Percentiles rank a stretch among this genome's conserved stretches.
These are phyloP conservation scores for Neofusicoccum sp. DNA, from an alignment of 2,329 filamentous ascomycete species.

Conservation along the genomic window DNA sequence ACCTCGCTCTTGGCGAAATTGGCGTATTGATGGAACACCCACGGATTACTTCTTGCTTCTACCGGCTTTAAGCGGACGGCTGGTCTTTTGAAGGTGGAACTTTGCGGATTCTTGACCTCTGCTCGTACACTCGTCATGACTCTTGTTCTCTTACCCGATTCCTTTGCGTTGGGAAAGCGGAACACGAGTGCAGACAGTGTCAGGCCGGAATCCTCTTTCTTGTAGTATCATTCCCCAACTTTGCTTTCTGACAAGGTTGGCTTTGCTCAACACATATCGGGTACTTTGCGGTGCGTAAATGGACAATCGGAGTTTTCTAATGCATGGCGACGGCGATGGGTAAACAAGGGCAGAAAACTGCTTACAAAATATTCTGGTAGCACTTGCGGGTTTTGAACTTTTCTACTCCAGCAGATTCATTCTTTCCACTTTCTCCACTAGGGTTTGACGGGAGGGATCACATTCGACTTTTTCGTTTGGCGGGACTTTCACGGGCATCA, in stretches of 20 bases:
- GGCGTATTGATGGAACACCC: neutral
- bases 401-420: neutral
- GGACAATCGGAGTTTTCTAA: neutral
- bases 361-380: neutral
- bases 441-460: neutral
- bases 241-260: neutral
- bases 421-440: neutral
- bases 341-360: neutral
- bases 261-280: neutral
- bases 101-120: neutral
- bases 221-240: neutral
- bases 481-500: neutral
- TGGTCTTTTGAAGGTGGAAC: neutral
- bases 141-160: neutral
- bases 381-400: neutral
- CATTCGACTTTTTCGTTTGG: neutral
- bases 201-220: neutral
- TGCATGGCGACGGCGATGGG: constrained; percentile 18
- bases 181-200: neutral
- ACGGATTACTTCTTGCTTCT: neutral
- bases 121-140: neutral
- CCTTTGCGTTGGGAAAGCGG: neutral
- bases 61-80: neutral
- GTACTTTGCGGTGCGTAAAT: neutral
- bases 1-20: constrained; percentile 3